Conservation (phyloP, 2,329 filamentous ascomycete genomes). For the Nectriaceae sp. region DNA sequence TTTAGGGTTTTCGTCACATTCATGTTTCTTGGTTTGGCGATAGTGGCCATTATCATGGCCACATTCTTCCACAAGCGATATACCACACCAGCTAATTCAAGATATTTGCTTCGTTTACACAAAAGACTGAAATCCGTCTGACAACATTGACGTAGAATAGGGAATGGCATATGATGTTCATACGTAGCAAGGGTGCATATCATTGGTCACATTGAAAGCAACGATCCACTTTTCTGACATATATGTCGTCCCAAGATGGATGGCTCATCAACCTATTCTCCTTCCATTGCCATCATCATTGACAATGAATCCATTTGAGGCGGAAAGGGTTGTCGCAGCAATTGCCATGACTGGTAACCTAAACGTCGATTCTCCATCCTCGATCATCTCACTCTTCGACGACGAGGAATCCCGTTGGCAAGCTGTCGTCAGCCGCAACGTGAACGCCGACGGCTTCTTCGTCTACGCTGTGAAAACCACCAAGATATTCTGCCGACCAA, state of each 20-base stretch:
- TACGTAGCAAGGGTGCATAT: not conserved
- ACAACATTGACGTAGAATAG: no score
- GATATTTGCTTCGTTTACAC: no score
- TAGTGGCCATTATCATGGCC: no score
- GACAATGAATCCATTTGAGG: no score
- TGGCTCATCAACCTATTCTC: not conserved
- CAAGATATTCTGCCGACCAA: slow-evolving; percentile 61
- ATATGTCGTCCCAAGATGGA: no score
- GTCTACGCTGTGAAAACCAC: slow-evolving; percentile 47
- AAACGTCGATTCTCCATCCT: not conserved
- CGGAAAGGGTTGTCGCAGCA: no score
- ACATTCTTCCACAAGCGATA: no score
- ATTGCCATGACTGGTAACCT: not conserved
- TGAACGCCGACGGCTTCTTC: slow-evolving; percentile 40
- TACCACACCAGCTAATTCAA: no score
- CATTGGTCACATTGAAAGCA: slow-evolving; percentile 36
- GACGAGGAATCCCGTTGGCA: slow-evolving; percentile 38
- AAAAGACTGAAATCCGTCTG: no score
- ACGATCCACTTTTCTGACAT: slow-evolving; percentile 21
- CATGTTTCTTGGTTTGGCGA: no score
- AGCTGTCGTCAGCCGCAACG: slow-evolving; percentile 37
- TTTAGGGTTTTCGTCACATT: no score
- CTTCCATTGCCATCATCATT: no score
- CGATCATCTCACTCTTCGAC: slow-evolving; percentile 1
- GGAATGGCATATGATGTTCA: not conserved